Conservation (phyloP, 192 early-diverging fungal genomes). For the Dissophora globulifera region DNA sequence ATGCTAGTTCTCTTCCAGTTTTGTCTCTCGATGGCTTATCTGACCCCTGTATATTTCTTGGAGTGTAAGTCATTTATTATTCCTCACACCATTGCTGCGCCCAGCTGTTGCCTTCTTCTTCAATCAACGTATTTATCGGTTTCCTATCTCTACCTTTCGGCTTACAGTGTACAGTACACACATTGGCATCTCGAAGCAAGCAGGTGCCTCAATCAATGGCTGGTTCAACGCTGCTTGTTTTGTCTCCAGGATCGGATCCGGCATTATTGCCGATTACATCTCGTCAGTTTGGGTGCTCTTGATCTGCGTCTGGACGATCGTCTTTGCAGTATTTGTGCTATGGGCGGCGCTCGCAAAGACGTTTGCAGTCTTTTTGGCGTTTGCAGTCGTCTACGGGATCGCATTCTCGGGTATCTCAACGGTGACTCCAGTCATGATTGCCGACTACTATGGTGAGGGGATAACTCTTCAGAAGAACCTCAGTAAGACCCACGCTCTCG, state of each 20-base stretch:
- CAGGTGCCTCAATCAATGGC: constrained; percentile 24
- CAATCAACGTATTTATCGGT: background rate
- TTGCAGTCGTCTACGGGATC: constrained; percentile 56
- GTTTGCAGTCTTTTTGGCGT: constrained; percentile 43
- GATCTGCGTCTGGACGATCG: constrained; percentile 15
- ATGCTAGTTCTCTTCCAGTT: constrained; percentile 17
- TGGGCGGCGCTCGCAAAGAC: constrained; percentile 61
- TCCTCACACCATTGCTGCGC: too few species aligned
- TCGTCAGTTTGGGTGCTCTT: constrained; percentile 46
- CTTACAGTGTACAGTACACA: constrained; percentile 29
- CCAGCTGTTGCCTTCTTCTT: too few species aligned
- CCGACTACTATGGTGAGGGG: constrained; percentile 52
- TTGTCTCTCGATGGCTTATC: constrained; percentile 25
- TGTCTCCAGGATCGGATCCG: constrained; percentile 23
- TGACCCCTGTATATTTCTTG: constrained; percentile 30
- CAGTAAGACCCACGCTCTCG: too few species aligned
- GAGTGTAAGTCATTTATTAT: constrained; percentile 37
- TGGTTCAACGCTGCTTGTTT: constrained; percentile 46
- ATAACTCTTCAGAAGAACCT: too few species aligned
- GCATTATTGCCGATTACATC: constrained; percentile 44
- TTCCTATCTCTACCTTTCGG: too few species aligned
- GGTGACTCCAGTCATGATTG: constrained; percentile 47
- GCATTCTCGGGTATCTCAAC: constrained; percentile 57
- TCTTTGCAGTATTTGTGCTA: constrained; percentile 41
- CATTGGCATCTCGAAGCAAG: constrained; percentile 26